Evolutionary conservation across 2,329 filamentous ascomycete genomes (phyloP), one percentile per base, ranked within the genome.

Genomic region (Mollisiaceae sp.): DNA sequence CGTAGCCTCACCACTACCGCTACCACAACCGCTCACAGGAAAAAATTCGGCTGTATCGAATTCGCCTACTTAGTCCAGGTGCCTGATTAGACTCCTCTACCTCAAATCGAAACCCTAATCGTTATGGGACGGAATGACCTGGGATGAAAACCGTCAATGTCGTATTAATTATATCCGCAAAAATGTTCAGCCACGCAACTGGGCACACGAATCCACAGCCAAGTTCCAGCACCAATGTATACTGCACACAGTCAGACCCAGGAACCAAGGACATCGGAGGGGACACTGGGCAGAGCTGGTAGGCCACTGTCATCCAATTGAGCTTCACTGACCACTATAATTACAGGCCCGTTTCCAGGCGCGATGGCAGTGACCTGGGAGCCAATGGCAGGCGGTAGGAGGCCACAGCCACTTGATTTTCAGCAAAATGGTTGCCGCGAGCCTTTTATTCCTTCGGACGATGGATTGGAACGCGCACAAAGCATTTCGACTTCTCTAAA

Each of bases 271-370:
- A 39, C 41, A 43, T 47, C 54, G 43, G 52, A 64, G 43, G 56
- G 41, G 56, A 57, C 59, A 43, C 60, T 64, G 63, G 63, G 65
- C 24, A 65, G 39, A 56, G 55, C 41, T 66, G 65, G 63, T 47
- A 65, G 58, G 57, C 60, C 66, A 52, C 59, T 63, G 60, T 59
- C 63, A 67, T 66, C 67, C 72, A 72, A 71, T 69, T 70, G 69
- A 69, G 59, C 63, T 67, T 66, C 57, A 75, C 74, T 74, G 69
- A 75, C 72, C 72, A 73, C 67, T 75, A 75, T 73, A 58, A 72
- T 70, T 75, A 75, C 73, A 74, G 69, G 67, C 59, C 63, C 60
- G 62, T 64, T 62, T 66, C 64, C 63, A 67, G 66, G 58, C 68
- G 67, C 65, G 72, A 69, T 67, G 67, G 65, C 65, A 69, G 60